These are phyloP conservation scores for Penicillium psychrosexuale DNA, from an alignment of 2,329 filamentous ascomycete genomes.

Conservation along the genomic window DNA sequence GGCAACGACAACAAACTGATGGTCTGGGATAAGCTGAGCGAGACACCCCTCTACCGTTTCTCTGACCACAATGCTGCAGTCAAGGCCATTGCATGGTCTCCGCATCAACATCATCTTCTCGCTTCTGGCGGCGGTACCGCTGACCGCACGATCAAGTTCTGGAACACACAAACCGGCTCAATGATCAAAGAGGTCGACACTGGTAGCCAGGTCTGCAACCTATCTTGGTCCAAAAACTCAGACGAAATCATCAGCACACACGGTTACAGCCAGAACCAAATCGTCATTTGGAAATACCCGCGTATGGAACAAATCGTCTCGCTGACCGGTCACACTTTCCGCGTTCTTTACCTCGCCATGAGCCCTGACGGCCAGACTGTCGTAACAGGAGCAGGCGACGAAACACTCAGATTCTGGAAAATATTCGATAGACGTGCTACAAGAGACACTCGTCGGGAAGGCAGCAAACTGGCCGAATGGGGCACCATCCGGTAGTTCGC, in stretches of 20 bases:
- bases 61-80: constrained; percentile 93
- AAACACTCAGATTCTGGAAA: constrained; percentile 95
- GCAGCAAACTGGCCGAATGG: constrained; percentile 69
- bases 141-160: constrained; percentile 95
- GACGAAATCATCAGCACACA: constrained; percentile 97
- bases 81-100: constrained; percentile 97
- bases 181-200: constrained; percentile 88
- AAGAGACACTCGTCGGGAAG: constrained; percentile 64
- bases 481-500: constrained; percentile 65
- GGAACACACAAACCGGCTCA: constrained; percentile 84
- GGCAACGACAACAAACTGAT: constrained; percentile 99
- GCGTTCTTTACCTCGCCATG: constrained; percentile 95
- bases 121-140: constrained; percentile 94
- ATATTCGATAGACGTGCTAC: constrained; percentile 83
- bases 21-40: constrained; percentile 96
- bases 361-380: constrained; percentile 91
- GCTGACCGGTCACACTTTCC: constrained; percentile 92
- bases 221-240: constrained; percentile 95
- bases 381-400: constrained; percentile 93
- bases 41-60: constrained; percentile 89
- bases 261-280: constrained; percentile 96
- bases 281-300: constrained; percentile 99
- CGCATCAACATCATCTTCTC: constrained; percentile 89
- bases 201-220: constrained; percentile 96
- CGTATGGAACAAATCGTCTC: constrained; percentile 96